Percentiles rank a stretch among this genome's conserved stretches.
Evolutionary conservation across 495 filamentous ascomycete species (phyloP).

Genomic region (Tuber melanosporum): DNA sequence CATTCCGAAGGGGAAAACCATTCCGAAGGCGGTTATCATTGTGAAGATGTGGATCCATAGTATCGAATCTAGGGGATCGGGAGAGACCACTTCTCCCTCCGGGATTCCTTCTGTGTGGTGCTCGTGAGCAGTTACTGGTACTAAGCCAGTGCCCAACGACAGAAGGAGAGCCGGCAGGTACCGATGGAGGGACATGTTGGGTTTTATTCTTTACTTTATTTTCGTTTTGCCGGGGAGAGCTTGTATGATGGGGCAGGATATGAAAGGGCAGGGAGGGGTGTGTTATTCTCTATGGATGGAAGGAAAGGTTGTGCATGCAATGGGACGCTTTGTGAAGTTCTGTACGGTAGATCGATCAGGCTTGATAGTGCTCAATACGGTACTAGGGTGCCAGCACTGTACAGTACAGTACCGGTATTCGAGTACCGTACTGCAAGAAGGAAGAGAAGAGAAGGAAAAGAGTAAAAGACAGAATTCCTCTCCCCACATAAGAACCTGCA

Average conservation of each 20-base stretch:
- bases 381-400: not conserved
- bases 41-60: conserved; percentile 91
- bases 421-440: not conserved
- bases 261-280: not conserved
- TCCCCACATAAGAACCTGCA: not conserved
- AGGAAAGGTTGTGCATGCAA: not conserved
- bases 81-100: conserved; percentile 67
- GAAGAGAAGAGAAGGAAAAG: not conserved
- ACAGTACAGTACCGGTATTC: no score
- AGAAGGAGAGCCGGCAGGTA: conserved; percentile 11
- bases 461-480: not conserved
- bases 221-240: not conserved
- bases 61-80: conserved; percentile 77
- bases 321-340: not conserved
- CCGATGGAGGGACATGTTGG: not conserved
- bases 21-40: conserved; percentile 79
- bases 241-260: not conserved
- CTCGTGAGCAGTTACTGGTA: conserved; percentile 55
- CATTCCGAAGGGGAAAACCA: conserved; percentile 92
- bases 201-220: conserved; percentile 6
- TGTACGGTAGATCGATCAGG: not conserved
- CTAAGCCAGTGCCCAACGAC: not conserved
- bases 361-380: not conserved
- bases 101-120: conserved; percentile 68
- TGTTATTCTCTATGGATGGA: not conserved